Percentiles rank a stretch among this genome's conserved stretches.
Conservation (phyloP, 345 rosid genomes). For the thale cress (Arabidopsis thaliana) region DNA sequence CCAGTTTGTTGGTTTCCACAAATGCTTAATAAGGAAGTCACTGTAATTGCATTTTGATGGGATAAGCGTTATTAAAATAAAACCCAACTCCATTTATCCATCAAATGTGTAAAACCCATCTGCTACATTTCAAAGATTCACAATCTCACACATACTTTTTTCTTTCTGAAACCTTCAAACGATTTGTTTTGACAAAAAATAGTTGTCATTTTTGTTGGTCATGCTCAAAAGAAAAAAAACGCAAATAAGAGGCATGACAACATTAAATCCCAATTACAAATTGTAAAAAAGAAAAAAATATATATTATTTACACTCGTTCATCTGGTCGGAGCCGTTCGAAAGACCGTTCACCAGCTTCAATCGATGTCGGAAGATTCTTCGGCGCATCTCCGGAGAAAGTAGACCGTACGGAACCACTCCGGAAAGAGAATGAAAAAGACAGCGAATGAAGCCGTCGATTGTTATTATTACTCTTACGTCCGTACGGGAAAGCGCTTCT, state of each 20-base stretch:
- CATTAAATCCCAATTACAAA: conserved; percentile 11
- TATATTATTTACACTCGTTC: conserved; percentile 42
- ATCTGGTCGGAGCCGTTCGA: conserved; percentile 51
- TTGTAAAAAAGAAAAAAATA: neutral
- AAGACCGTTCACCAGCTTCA: conserved; percentile 60
- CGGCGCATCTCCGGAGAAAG: conserved; percentile 37
- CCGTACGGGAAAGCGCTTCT: conserved; percentile 42
- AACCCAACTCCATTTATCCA: too few relatives aligned
- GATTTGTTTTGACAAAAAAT: neutral
- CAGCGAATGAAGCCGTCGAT: conserved; percentile 48
- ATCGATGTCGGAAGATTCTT: conserved; percentile 45
- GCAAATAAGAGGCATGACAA: conserved; percentile 21
- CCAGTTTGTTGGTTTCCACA: conserved; percentile 27
- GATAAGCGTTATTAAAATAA: too few relatives aligned
- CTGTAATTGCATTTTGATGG: too few relatives aligned
- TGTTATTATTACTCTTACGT: conserved; percentile 37
- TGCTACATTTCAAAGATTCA: conserved; percentile 28
- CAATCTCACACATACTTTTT: conserved; percentile 25
- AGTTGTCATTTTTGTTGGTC: conserved; percentile 17
- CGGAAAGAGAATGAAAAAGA: conserved; percentile 47
- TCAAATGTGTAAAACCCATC: neutral
- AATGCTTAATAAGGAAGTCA: too few relatives aligned
- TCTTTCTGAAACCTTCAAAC: conserved; percentile 14
- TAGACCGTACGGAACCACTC: conserved; percentile 48
- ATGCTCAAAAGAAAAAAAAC: conserved; percentile 10